Evolutionary conservation across 2,329 filamentous ascomycete genomes (phyloP).

Genomic region (Aspergillus sp.): DNA sequence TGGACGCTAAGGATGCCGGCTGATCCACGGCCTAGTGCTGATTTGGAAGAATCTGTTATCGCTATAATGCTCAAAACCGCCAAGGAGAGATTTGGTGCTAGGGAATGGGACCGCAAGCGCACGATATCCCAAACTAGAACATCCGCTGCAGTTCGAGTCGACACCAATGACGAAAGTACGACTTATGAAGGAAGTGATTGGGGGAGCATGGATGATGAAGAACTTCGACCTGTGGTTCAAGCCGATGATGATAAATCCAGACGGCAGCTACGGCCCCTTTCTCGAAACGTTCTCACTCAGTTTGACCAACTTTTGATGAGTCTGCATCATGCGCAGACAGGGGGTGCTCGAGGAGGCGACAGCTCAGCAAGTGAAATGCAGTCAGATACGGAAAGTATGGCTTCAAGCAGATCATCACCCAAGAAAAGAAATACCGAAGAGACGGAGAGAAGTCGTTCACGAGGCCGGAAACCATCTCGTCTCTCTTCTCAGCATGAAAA

Average conservation of each 20-base stretch:
- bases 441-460: slow-evolving; percentile 13
- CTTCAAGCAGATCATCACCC: slow-evolving; percentile 10
- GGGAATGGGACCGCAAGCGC: slow-evolving; percentile 27
- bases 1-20: slow-evolving; percentile 47
- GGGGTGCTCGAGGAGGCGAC: slow-evolving; percentile 33
- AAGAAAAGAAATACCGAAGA: slow-evolving; percentile 5
- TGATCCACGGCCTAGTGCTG: slow-evolving; percentile 48
- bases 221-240: slow-evolving; percentile 48
- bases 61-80: slow-evolving; percentile 61
- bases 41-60: slow-evolving; percentile 63
- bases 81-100: slow-evolving; percentile 54
- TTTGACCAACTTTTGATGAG: slow-evolving; percentile 64
- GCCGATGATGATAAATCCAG: slow-evolving; percentile 65
- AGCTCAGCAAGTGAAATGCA: slow-evolving; percentile 23
- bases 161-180: slow-evolving; percentile 12
- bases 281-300: slow-evolving; percentile 62
- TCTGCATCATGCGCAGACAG: slow-evolving; percentile 60
- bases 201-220: slow-evolving; percentile 5
- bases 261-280: slow-evolving; percentile 58
- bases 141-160: slow-evolving; percentile 7
- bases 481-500: slow-evolving; percentile 6
- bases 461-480: slow-evolving; percentile 20
- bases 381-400: slow-evolving; percentile 21
- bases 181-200: slow-evolving; percentile 14
- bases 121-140: slow-evolving; percentile 3